Percentiles rank a stretch among this genome's conserved stretches.
Evolutionary conservation across 164 flowering plant species (phyloP).

Genomic region (Vitis rupestris): DNA sequence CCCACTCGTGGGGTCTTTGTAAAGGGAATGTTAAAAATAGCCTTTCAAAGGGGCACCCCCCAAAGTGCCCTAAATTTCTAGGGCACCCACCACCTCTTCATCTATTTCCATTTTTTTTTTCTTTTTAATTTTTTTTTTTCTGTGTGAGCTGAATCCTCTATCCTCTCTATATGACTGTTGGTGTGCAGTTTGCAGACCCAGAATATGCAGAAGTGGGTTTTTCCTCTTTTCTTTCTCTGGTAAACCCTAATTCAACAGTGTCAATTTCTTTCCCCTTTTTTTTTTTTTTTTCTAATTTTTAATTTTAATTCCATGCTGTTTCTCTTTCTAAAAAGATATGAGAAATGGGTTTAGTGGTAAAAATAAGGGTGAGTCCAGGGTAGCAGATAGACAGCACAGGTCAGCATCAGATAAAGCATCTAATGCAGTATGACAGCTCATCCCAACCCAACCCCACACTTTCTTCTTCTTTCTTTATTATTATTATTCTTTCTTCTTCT

Average conservation of each 20-base stretch:
- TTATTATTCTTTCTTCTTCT: not conserved
- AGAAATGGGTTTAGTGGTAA: constrained; percentile 4
- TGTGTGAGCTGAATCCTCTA: not conserved
- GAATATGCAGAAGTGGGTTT: no score
- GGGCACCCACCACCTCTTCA: not conserved
- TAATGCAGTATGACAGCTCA: constrained; percentile 42
- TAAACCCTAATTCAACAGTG: no score
- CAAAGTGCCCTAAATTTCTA: no score
- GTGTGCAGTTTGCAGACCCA: no score
- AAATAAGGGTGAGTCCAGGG: constrained; percentile 9
- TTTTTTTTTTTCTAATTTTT: no score
- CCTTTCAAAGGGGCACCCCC: not conserved
- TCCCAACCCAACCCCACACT: constrained; percentile 32
- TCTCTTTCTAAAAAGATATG: not conserved
- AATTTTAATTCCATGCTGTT: not conserved
- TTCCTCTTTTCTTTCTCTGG: no score
- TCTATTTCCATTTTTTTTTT: not conserved
- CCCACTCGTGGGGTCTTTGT: constrained; percentile 34
- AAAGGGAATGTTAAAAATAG: constrained; percentile 14
- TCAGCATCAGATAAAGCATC: constrained; percentile 36
- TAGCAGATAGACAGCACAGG: constrained; percentile 25
- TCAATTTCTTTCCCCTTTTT: no score
- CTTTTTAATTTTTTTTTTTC: not conserved
- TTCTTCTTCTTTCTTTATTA: not conserved
- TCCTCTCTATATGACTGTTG: no score